These are phyloP conservation scores for Thelephora terrestris DNA, from an alignment of 1,284 basidiomycete genomes.

Conservation along the genomic window DNA sequence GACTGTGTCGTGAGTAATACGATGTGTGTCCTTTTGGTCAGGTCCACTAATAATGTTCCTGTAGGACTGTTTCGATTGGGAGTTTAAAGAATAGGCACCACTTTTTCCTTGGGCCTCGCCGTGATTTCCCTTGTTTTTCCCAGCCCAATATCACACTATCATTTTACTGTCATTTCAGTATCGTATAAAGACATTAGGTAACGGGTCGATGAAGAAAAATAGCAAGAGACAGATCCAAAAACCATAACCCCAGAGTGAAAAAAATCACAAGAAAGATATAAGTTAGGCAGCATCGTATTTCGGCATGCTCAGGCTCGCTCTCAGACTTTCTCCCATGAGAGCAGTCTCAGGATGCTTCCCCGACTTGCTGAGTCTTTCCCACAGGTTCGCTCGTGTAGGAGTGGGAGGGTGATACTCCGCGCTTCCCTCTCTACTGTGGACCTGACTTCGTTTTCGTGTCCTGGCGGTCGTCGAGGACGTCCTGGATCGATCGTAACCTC, in stretches of 20 bases:
- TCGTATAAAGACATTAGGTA: too few relatives aligned
- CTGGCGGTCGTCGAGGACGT: too few relatives aligned
- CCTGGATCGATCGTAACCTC: too few relatives aligned
- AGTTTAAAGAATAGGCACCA: conserved; percentile 31
- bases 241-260: not conserved
- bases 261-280: not conserved
- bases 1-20: conserved; percentile 28
- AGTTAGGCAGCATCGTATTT: not conserved
- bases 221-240: not conserved
- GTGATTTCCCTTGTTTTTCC: too few relatives aligned
- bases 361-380: not conserved
- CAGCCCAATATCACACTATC: too few relatives aligned
- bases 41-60: not conserved
- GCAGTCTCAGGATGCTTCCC: not conserved
- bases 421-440: not conserved
- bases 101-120: too few relatives aligned
- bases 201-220: not conserved
- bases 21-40: not conserved
- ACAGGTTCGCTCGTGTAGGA: not conserved
- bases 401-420: not conserved
- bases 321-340: not conserved
- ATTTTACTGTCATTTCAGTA: too few relatives aligned
- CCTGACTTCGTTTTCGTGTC: too few relatives aligned
- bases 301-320: not conserved
- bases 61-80: conserved; percentile 34